These are phyloP conservation scores for Lyophyllum atratum DNA, from an alignment of 768 basidiomycete species.

Conservation along the genomic window DNA sequence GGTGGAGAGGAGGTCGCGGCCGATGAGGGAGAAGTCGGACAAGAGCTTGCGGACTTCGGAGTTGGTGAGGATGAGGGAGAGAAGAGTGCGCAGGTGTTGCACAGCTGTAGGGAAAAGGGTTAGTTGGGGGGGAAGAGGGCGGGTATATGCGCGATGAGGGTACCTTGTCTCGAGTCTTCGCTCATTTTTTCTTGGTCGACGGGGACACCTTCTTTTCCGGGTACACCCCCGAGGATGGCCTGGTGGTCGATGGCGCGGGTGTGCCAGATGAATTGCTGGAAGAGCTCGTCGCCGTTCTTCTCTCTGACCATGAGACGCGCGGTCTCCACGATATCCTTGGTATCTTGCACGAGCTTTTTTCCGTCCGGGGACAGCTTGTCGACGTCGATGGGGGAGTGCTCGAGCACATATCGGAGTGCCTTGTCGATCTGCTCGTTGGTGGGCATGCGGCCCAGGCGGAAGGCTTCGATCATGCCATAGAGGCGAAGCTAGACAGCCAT, in stretches of 20 bases:
- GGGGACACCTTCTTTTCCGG: constrained; percentile 32
- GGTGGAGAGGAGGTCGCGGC: constrained; percentile 81
- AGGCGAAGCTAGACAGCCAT: constrained; percentile 54
- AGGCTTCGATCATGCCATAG: constrained; percentile 80
- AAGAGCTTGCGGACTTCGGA: constrained; percentile 90
- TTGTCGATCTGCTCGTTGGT: constrained; percentile 80
- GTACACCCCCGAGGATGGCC: constrained; percentile 2
- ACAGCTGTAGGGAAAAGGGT: constrained; percentile 50
- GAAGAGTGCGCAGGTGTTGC: constrained; percentile 84
- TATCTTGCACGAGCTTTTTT: constrained; percentile 71
- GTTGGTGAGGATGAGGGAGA: constrained; percentile 88
- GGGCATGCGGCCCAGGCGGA: constrained; percentile 78
- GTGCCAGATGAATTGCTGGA: constrained; percentile 90
- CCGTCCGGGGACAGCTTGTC: constrained; percentile 77
- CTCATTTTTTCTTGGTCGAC: constrained; percentile 55
- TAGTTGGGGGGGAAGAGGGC: not conserved
- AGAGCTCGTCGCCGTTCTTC: constrained; percentile 89
- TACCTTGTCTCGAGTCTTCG: constrained; percentile 66
- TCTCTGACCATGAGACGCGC: constrained; percentile 67
- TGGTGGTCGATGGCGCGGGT: constrained; percentile 53
- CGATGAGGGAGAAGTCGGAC: constrained; percentile 74
- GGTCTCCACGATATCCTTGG: constrained; percentile 80
- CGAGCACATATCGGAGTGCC: constrained; percentile 66
- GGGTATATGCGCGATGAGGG: constrained; percentile 6
- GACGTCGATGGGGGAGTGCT: constrained; percentile 58